These are phyloP conservation scores for Talaromyces nanjingensis DNA, from an alignment of 495 filamentous ascomycete genomes.

Conservation along the genomic window DNA sequence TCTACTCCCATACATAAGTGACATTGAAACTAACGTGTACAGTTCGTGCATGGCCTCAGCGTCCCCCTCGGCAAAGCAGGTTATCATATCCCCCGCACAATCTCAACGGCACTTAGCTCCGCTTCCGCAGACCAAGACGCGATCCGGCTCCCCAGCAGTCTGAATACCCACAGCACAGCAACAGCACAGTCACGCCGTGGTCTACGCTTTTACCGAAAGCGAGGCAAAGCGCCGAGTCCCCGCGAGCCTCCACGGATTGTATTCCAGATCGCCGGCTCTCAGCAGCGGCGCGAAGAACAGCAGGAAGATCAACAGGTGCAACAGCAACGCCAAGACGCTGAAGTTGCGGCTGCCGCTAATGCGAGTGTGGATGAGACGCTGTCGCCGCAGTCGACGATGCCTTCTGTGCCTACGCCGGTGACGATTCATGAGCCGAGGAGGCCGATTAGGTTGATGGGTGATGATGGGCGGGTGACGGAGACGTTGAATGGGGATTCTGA, in stretches of 20 bases:
- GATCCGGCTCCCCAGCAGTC: constrained; percentile 22
- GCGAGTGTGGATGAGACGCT: neutral
- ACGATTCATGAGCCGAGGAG: constrained; percentile 3
- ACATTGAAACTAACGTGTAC: constrained; percentile 13
- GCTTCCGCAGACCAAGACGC: constrained; percentile 26
- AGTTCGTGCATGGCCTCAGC: constrained; percentile 77
- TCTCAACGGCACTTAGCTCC: constrained; percentile 52
- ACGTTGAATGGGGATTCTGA: constrained; percentile 8
- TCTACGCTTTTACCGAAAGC: constrained; percentile 15
- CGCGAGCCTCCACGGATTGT: constrained; percentile 27
- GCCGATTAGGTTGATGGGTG: constrained; percentile 8
- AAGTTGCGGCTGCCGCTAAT: neutral
- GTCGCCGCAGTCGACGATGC: neutral
- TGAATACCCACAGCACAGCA: constrained; percentile 31
- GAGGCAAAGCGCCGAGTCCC: constrained; percentile 11
- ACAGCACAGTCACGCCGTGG: constrained; percentile 16
- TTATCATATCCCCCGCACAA: constrained; percentile 67
- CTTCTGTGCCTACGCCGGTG: neutral
- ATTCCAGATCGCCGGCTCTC: constrained; percentile 45
- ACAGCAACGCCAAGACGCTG: neutral
- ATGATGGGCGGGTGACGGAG: constrained; percentile 9
- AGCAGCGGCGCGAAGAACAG: constrained; percentile 16
- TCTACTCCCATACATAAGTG: neutral
- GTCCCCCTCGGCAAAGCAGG: constrained; percentile 81
- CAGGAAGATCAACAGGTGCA: constrained; percentile 17